A percentile compares a stretch with the other conserved stretches of the same genome.
These are phyloP conservation scores for Hypholoma sublateritium DNA, from an alignment of 768 basidiomycete species.

Conservation along the genomic window DNA sequence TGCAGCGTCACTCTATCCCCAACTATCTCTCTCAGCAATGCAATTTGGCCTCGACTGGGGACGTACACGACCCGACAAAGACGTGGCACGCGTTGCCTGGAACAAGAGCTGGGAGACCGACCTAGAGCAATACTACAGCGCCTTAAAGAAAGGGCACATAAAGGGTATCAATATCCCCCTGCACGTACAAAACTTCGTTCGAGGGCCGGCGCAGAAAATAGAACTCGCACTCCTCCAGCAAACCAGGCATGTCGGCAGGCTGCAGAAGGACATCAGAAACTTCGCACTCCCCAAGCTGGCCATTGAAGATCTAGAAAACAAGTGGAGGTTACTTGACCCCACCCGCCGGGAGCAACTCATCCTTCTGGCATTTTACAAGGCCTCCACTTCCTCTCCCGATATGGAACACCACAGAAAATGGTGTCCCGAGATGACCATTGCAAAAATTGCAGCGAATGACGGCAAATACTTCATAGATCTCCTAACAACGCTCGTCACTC, in stretches of 20 bases:
- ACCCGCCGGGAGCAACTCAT: background rate
- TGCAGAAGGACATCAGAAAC: conserved; percentile 4
- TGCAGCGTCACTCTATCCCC: too few species aligned
- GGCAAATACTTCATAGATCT: conserved; percentile 6
- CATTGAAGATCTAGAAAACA: background rate
- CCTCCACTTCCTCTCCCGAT: conserved; percentile 10
- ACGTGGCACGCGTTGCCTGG: conserved; percentile 7
- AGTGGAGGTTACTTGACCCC: conserved; percentile 1
- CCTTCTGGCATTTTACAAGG: conserved; percentile 16
- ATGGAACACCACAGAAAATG: conserved; percentile 16
- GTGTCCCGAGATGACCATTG: conserved; percentile 21
- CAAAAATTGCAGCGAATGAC: background rate
- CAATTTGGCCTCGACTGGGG: background rate
- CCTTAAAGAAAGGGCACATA: background rate
- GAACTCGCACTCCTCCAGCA: background rate
- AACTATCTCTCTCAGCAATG: background rate
- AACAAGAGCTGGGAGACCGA: conserved; percentile 17
- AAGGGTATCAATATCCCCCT: background rate
- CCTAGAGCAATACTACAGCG: background rate
- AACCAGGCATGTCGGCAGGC: background rate
- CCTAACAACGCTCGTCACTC: background rate
- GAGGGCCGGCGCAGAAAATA: background rate
- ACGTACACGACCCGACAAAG: conserved; percentile 8
- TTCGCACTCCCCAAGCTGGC: background rate
- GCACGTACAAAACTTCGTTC: background rate